Evolutionary conservation across 768 basidiomycete species (phyloP).

Genomic region (Pleurotus ostreatus): DNA sequence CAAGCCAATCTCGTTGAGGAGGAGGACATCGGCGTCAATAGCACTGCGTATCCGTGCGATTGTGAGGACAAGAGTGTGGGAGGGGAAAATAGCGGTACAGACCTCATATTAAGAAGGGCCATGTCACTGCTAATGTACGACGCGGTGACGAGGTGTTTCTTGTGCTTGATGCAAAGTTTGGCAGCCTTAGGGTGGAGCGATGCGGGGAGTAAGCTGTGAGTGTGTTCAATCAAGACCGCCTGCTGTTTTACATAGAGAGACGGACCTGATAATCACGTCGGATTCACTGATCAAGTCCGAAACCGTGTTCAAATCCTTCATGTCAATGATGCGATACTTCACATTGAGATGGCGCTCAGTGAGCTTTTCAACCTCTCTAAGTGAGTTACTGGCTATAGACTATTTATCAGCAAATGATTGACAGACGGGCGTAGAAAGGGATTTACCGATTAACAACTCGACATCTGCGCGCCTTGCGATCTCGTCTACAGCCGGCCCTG

Average conservation of each 20-base stretch:
- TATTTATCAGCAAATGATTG: neutral
- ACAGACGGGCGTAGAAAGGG: neutral
- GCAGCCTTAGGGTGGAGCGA: conserved; percentile 70
- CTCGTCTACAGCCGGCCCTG: conserved; percentile 80
- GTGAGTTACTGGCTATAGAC: conserved; percentile 66
- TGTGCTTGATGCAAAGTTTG: conserved; percentile 61
- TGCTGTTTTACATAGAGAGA: neutral
- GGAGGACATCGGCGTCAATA: conserved; percentile 52
- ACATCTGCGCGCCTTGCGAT: conserved; percentile 61
- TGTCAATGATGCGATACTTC: conserved; percentile 53
- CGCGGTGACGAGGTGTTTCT: conserved; percentile 83
- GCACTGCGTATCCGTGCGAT: conserved; percentile 37
- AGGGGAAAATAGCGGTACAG: conserved; percentile 14
- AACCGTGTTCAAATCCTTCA: conserved; percentile 43
- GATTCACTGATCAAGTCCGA: conserved; percentile 50
- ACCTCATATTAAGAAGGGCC: conserved; percentile 61
- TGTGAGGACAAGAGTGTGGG: neutral
- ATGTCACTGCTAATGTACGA: conserved; percentile 86
- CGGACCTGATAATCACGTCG: conserved; percentile 84
- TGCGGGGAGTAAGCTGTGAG: conserved; percentile 71
- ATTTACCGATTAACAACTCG: conserved; percentile 74
- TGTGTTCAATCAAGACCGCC: no score
- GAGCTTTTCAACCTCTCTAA: conserved; percentile 50
- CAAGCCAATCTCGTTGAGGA: conserved; percentile 87
- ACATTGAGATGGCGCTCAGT: conserved; percentile 46